Evolutionary conservation across 805 yeast species (phyloP).

Genomic region (Saccharomycopsis schoenii): DNA sequence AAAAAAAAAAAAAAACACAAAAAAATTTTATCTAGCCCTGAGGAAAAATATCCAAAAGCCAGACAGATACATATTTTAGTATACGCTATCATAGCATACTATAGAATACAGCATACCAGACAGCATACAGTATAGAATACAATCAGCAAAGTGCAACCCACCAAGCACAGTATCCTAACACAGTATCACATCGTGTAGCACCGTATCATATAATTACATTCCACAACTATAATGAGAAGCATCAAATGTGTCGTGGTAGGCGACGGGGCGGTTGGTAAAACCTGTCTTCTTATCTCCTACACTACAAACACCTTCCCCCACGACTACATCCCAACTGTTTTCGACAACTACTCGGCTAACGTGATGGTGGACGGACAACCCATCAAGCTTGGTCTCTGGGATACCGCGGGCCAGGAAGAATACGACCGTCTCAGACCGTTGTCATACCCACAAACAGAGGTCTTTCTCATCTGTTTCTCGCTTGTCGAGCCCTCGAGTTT

Average conservation of each 20-base stretch:
- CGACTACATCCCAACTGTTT: conserved; percentile 90
- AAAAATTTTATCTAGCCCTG: neutral
- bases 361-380: conserved; percentile 77
- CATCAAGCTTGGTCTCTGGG: conserved; percentile 84
- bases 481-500: conserved; percentile 73
- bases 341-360: conserved; percentile 83
- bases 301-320: conserved; percentile 90
- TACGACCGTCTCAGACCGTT: conserved; percentile 84
- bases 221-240: conserved; percentile 47
- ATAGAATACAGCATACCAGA: neutral
- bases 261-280: conserved; percentile 85
- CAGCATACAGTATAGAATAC: neutral
- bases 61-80: neutral
- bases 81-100: no score
- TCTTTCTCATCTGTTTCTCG: conserved; percentile 78
- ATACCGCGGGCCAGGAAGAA: conserved; percentile 93
- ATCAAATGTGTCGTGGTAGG: conserved; percentile 92
- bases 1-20: no score
- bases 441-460: conserved; percentile 87
- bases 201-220: neutral
- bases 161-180: no score
- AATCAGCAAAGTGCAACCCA: no score
- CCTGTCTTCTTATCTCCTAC: conserved; percentile 53
- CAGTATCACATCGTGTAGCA: neutral
- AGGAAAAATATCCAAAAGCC: neutral